Base-by-base conservation (phyloP, 176 grass and related monocot genomes). In the Cenchrus purpureus region DNA sequence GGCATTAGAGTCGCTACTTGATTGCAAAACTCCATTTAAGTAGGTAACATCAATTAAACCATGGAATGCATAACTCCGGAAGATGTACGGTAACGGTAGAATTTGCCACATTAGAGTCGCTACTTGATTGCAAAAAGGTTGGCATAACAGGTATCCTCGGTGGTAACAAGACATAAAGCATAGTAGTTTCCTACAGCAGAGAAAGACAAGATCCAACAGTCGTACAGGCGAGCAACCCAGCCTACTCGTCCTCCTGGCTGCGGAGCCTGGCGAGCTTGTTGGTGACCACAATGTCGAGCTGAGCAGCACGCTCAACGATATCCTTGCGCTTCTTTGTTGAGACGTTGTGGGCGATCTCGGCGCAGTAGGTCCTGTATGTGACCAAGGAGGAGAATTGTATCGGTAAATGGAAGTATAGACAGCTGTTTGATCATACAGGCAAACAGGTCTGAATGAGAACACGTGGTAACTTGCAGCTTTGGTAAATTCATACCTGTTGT, bases 311-410 rank as follows among this genome's bases (percentile, higher is more conserved):
- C 82, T 90, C 91, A 0, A 96, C 94, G 1, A 96, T 96, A 19
- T 81, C 91, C 94, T 96, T 96, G 62, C 91, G 94, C 91, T 96
- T 96, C 91, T 54, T 87, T 1, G 94, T 96, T 8, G 91, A 96
- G 22, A 96, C 69, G 0, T 93, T 89, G 83, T 93, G 94, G 8
- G 91, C 94, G 2, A 97, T 97, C 85, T 97, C 94, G 34, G 94
- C 94, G 58, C 94, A 97, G 63, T 97, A 97, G 76, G 87, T 93
- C 87, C 94, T 93, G 82, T 61, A 10, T 22, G 10, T 12, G 59
- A 62, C 28, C 72, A 71, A 4, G 5, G 2, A 43, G 10, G 32
- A 6, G 10, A 1, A 31, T 46, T 59, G 52, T 1, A 17, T 82
- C n/a, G 74, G 22, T 32, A 80, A 32, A 19, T 10, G 28, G 14